These are phyloP conservation scores for Raffaelea ambrosiae DNA, from an alignment of 2,329 filamentous ascomycete genomes.

Conservation along the genomic window DNA sequence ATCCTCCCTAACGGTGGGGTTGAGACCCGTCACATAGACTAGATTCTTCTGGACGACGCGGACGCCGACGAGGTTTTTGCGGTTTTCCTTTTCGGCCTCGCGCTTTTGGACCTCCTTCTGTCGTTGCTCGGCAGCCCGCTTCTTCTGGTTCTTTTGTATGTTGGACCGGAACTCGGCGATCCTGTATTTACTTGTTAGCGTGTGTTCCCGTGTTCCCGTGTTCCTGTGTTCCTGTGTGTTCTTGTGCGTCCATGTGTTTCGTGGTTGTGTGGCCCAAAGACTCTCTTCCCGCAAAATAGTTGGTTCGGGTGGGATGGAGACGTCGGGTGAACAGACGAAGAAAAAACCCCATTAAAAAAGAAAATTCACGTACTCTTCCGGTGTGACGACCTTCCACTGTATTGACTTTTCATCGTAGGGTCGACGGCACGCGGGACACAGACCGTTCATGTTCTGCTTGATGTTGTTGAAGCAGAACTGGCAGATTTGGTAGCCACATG, in stretches of 20 bases:
- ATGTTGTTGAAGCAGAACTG: slow-evolving; percentile 99
- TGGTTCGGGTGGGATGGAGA: neutral
- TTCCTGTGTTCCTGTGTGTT: too few species aligned
- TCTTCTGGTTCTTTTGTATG: slow-evolving; percentile 86
- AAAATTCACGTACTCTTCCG: slow-evolving; percentile 68
- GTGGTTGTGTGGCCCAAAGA: too few species aligned
- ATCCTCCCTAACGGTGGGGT: slow-evolving; percentile 85
- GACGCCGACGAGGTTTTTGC: slow-evolving; percentile 91
- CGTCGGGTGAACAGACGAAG: neutral
- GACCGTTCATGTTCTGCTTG: slow-evolving; percentile 92
- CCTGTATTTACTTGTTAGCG: slow-evolving; percentile 28
- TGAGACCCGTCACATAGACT: slow-evolving; percentile 93
- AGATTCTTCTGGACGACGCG: slow-evolving; percentile 97
- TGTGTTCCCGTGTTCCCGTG: too few species aligned
- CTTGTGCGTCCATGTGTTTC: too few species aligned
- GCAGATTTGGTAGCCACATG: slow-evolving; percentile 98
- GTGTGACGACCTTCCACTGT: slow-evolving; percentile 89
- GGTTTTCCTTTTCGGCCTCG: slow-evolving; percentile 89
- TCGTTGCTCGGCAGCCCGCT: slow-evolving; percentile 69
- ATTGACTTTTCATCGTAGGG: slow-evolving; percentile 97
- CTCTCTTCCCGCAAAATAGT: too few species aligned
- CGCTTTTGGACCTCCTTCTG: slow-evolving; percentile 96
- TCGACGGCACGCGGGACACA: slow-evolving; percentile 93
- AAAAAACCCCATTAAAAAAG: neutral
- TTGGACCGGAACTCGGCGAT: slow-evolving; percentile 68